Evolutionary conservation across 2,329 filamentous ascomycete species (phyloP).

Genomic region (Penicillium griseofulvum): DNA sequence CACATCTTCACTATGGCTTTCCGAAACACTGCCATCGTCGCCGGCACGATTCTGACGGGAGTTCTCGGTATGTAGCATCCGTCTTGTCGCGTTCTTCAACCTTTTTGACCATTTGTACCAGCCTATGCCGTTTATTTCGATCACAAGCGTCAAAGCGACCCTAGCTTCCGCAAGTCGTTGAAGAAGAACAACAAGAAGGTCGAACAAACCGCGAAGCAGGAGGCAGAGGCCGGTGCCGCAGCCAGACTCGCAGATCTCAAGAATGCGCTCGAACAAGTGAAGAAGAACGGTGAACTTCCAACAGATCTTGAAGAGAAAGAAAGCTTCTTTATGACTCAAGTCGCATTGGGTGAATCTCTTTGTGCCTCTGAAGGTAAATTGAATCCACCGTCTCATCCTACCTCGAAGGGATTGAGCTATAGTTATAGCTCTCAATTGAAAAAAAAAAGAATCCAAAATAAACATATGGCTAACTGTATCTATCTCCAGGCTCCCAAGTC

Average conservation of each 20-base stretch:
- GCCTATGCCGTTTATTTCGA: slow-evolving; percentile 68
- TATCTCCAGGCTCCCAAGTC: slow-evolving; percentile 47
- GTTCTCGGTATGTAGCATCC: slow-evolving; percentile 48
- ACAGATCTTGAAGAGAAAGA: slow-evolving; percentile 88
- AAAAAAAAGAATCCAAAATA: background rate
- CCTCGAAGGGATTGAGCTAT: background rate
- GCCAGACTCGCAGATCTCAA: slow-evolving; percentile 65
- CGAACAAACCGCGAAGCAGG: slow-evolving; percentile 48
- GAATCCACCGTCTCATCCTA: slow-evolving; percentile 5
- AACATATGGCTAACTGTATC: background rate
- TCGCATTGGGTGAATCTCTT: slow-evolving; percentile 81
- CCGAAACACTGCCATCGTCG: slow-evolving; percentile 53
- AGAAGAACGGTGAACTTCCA: slow-evolving; percentile 82
- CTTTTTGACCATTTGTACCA: slow-evolving; percentile 20
- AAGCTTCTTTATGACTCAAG: slow-evolving; percentile 93
- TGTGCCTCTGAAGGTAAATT: slow-evolving; percentile 70
- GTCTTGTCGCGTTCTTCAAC: slow-evolving; percentile 2
- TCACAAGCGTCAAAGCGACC: slow-evolving; percentile 62
- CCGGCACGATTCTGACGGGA: slow-evolving; percentile 58
- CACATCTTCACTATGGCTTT: slow-evolving; percentile 5
- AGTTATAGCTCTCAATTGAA: background rate
- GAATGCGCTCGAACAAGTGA: slow-evolving; percentile 72
- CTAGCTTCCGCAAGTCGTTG: slow-evolving; percentile 60
- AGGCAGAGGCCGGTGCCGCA: slow-evolving; percentile 47
- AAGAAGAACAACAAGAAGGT: slow-evolving; percentile 50